Evolutionary conservation across 352 stramenopile genomes (phyloP), one percentile per base, ranked within the genome.

Genomic region (Phytopythium cucurbitacearum): DNA sequence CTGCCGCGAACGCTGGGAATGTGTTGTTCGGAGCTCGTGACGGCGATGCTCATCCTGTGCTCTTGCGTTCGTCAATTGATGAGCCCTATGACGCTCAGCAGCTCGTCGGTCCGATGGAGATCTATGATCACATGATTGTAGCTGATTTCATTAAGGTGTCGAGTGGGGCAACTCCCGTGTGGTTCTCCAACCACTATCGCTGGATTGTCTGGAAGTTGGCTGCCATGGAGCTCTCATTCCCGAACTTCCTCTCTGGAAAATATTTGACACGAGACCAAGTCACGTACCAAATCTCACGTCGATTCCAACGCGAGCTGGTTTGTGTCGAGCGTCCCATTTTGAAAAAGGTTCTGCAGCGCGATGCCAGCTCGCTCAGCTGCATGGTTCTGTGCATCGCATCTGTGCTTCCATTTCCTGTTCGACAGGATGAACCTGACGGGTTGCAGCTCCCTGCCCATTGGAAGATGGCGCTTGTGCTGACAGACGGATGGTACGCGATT

Each of bases 171-270:
- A 80, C 76, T 10, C 64, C 65, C 32, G 50, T 48, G 28, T 90
- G 80, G 80, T 90, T 90, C 59, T 40, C 67, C 9, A 90, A 88
- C 58, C 80, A 90, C n/a, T 90, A 70, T 59, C 64, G 80, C 1
- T 90, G 80, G 80, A 60, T 88, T 40, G 68, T 90, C 16, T 87
- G 77, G 74, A 90, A 90, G 48, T 65, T 87, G 33, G 72, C 80
- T 40, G 58, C 64, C 7, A 85, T 71, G 67, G 80, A 90, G 42
- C 56, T 75, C 0, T 54, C 58, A 13, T 86, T 81, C 32, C 64
- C 73, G 42, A 57, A 60, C 10, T 68, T 87, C 13, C 62, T 90
- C 40, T 50, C 80, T 10, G 57, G 65, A 8, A 80, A 79, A 15
- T 88, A 90, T 42, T 33, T 86, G 16, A 87, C 76, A 1, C 76